Percentiles rank a stretch among this genome's conserved stretches.
These are phyloP conservation scores for Fusarium nematophilum DNA, from an alignment of 2,329 filamentous ascomycete genomes.

Conservation along the genomic window DNA sequence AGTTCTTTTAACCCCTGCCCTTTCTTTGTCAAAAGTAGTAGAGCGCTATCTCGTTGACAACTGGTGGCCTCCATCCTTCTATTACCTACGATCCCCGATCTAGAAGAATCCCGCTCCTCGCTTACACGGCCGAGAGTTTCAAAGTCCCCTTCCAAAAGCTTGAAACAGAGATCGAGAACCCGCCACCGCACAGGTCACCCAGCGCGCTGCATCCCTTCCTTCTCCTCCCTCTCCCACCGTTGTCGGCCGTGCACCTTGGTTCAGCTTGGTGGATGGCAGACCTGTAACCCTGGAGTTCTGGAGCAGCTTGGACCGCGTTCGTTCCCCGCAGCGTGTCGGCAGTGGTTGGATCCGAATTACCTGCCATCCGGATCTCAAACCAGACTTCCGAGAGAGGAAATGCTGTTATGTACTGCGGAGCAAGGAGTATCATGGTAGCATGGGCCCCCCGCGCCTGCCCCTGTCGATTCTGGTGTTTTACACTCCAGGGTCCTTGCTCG, in stretches of 20 bases:
- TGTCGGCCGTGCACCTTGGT: constrained; percentile 3
- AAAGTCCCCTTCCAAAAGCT: constrained; percentile 15
- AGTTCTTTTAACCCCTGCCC: too few relatives aligned
- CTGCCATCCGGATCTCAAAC: constrained; percentile 37
- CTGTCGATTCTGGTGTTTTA: constrained; percentile 37
- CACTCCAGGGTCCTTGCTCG: constrained; percentile 19
- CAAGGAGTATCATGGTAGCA: constrained; percentile 4
- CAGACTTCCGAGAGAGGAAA: constrained; percentile 20
- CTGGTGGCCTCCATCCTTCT: neutral
- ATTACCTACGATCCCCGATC: neutral
- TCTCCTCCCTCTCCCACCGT: neutral
- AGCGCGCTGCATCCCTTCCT: neutral
- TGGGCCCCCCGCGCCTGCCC: constrained; percentile 3
- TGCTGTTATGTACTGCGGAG: constrained; percentile 8
- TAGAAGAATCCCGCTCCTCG: constrained; percentile 17
- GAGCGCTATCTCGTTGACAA: neutral
- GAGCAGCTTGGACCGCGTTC: constrained; percentile 10
- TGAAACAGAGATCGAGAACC: constrained; percentile 34
- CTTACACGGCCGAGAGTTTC: constrained; percentile 35
- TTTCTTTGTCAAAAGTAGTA: too few relatives aligned
- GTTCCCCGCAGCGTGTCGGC: constrained; percentile 29
- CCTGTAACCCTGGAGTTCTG: constrained; percentile 3
- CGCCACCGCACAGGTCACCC: constrained; percentile 12
- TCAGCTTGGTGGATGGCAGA: constrained; percentile 7
- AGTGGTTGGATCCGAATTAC: constrained; percentile 28